Evolutionary conservation across 2,329 filamentous ascomycete species (phyloP).

Genomic region (Neofusicoccum kwambonambiense): DNA sequence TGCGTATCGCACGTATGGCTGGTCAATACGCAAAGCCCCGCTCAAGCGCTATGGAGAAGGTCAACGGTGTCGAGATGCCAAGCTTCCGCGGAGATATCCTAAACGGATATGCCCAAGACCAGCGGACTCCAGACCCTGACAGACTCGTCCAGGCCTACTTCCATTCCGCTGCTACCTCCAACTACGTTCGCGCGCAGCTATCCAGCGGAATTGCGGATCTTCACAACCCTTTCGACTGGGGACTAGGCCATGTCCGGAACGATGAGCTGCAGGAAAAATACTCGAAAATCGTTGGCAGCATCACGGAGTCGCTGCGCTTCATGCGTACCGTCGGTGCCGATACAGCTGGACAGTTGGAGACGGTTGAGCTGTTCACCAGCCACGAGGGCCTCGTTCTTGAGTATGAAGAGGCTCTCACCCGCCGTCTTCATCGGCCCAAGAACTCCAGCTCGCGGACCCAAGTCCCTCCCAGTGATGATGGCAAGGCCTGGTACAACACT

Average conservation of each 20-base stretch:
- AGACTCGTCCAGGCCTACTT: conserved; percentile 91
- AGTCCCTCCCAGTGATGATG: conserved; percentile 28
- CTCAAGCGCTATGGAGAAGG: conserved; percentile 79
- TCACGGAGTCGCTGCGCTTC: conserved; percentile 89
- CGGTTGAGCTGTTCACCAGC: conserved; percentile 91
- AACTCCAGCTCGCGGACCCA: conserved; percentile 34
- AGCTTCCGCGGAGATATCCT: conserved; percentile 95
- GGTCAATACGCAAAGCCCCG: conserved; percentile 97
- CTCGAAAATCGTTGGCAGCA: conserved; percentile 75
- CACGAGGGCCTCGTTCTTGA: conserved; percentile 93
- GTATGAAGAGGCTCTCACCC: conserved; percentile 86
- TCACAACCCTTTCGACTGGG: conserved; percentile 92
- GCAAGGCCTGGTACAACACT: conserved; percentile 82
- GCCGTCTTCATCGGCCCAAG: conserved; percentile 66
- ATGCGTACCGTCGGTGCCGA: conserved; percentile 92
- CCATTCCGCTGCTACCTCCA: conserved; percentile 89
- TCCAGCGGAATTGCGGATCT: conserved; percentile 89
- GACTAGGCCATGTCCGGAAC: conserved; percentile 85
- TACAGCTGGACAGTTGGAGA: conserved; percentile 78
- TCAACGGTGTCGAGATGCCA: conserved; percentile 77
- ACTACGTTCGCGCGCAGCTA: conserved; percentile 83
- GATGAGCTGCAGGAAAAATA: conserved; percentile 83
- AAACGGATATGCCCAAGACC: conserved; percentile 78
- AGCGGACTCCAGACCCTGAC: conserved; percentile 76
- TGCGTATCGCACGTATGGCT: conserved; percentile 92